These are phyloP conservation scores for Dendrocalamus sinicus DNA, from an alignment of 176 grass and related monocot species.

Conservation along the genomic window DNA sequence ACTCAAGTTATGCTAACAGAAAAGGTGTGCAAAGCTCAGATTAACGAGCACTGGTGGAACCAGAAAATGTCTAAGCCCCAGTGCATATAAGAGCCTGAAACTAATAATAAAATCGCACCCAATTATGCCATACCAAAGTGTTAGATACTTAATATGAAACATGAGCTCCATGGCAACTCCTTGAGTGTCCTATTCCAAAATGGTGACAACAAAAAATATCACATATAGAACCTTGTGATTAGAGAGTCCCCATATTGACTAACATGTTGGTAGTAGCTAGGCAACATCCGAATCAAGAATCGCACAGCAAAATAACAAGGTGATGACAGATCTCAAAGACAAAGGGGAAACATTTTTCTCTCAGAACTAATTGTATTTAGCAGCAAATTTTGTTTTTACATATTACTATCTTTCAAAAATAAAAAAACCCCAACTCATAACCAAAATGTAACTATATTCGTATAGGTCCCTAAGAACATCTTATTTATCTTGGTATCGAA, in stretches of 20 bases:
- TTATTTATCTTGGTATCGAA: slow-evolving; percentile 6
- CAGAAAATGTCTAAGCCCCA: not conserved
- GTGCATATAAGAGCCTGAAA: not conserved
- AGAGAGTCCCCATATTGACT: slow-evolving; percentile 59
- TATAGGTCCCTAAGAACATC: not conserved
- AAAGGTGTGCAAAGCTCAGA: too few relatives aligned
- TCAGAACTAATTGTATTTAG: too few relatives aligned
- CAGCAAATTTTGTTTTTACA: not conserved
- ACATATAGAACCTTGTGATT: slow-evolving; percentile 39
- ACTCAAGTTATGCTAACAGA: too few relatives aligned
- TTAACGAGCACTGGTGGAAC: not conserved
- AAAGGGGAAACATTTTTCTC: too few relatives aligned
- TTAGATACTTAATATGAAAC: not conserved
- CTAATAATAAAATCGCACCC: not conserved
- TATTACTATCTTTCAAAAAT: not conserved
- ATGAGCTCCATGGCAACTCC: not conserved
- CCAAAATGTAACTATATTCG: not conserved
- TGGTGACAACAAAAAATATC: not conserved
- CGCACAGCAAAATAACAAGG: slow-evolving; percentile 21
- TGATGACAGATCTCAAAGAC: too few relatives aligned
- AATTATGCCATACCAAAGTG: not conserved
- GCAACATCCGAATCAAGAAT: slow-evolving; percentile 67
- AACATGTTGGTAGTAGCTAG: slow-evolving; percentile 68
- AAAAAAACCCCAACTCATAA: slow-evolving; percentile 14
- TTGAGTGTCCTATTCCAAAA: not conserved